Conservation (phyloP, 495 filamentous ascomycete genomes). For the Cladorrhinum samala region DNA sequence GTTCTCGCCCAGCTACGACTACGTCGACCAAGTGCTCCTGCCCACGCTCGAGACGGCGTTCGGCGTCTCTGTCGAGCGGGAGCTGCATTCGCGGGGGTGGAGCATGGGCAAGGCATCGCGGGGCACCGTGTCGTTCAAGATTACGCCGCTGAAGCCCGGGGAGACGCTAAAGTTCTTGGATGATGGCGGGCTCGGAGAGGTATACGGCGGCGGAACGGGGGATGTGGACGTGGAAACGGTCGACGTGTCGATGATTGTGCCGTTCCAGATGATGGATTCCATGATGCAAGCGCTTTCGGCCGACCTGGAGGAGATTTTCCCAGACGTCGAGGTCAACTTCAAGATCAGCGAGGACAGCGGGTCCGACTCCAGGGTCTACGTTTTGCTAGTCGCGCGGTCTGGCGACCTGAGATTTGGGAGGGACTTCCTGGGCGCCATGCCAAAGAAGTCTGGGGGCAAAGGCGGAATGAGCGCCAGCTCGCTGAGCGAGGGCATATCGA, state of each 20-base stretch:
- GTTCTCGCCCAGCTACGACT: slow-evolving; percentile 69
- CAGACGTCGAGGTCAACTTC: slow-evolving; percentile 44
- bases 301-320: slow-evolving; percentile 34
- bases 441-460: slow-evolving; percentile 38
- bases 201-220: background rate
- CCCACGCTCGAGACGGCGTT: slow-evolving; percentile 62
- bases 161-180: slow-evolving; percentile 42
- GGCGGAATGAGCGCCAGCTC: slow-evolving; percentile 11
- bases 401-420: slow-evolving; percentile 55
- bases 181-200: slow-evolving; percentile 8
- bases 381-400: slow-evolving; percentile 67
- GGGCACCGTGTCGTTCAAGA: slow-evolving; percentile 53
- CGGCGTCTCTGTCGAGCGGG: slow-evolving; percentile 49
- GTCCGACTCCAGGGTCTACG: slow-evolving; percentile 57
- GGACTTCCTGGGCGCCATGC: slow-evolving; percentile 56
- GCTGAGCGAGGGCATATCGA: slow-evolving; percentile 34
- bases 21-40: slow-evolving; percentile 66
- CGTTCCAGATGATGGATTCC: slow-evolving; percentile 36
- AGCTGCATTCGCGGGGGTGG: slow-evolving; percentile 62
- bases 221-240: slow-evolving; percentile 44
- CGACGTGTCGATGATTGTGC: slow-evolving; percentile 53
- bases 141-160: slow-evolving; percentile 46
- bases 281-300: slow-evolving; percentile 32
- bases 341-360: slow-evolving; percentile 51
- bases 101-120: slow-evolving; percentile 47